Base-by-base conservation (phyloP, 2,329 filamentous ascomycete species). In the Sporothrix protearum region DNA sequence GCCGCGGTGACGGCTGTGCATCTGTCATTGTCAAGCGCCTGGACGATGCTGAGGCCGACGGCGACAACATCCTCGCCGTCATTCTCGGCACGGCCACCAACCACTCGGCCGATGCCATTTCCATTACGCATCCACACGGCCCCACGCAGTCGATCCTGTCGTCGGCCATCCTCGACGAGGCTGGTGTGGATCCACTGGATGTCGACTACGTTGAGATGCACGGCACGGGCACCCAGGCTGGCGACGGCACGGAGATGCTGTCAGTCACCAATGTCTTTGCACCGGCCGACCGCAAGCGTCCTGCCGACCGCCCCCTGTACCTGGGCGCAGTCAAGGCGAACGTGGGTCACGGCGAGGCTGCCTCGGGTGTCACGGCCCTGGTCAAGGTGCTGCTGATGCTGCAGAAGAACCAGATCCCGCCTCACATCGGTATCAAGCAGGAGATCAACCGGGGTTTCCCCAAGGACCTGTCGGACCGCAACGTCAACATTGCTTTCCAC, bases 171-270 rank as follows among this genome's bases (percentile, higher is more conserved):
- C 84, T 96, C 0, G 86, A 90, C 64, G 87, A 92, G 57, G 90
- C 92, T 55, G 90, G 91, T 72, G 86, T 96, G 28, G 89, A 94
- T 76, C 91, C 92, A 1, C 85, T 89, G 68, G 91, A 94, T 74
- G 86, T 97, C 66, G 89, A 89, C 79, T 96, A 95, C 77, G 89
- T 97, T 9, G 93, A 96, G 80, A 93, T 96, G 89, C 93, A 97
- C 79, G 93, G 92, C 16, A 97, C 93, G 2, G 93, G 93, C 42
- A 97, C 92, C 0, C 92, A 96, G 79, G 92, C 91, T 42, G 93
- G 92, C 73, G 93, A 97, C 77, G 89, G 89, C 8, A 91, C 89
- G 3, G 94, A 97, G 79, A 94, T 95, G 90, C 84, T 88, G 0
- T 93, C 91, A 0, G 91, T 96, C 66, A 88, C 89, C 2, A 80